These are phyloP conservation scores for Scheffersomyces quercinus DNA, from an alignment of 1,139 yeast species.

Conservation along the genomic window DNA sequence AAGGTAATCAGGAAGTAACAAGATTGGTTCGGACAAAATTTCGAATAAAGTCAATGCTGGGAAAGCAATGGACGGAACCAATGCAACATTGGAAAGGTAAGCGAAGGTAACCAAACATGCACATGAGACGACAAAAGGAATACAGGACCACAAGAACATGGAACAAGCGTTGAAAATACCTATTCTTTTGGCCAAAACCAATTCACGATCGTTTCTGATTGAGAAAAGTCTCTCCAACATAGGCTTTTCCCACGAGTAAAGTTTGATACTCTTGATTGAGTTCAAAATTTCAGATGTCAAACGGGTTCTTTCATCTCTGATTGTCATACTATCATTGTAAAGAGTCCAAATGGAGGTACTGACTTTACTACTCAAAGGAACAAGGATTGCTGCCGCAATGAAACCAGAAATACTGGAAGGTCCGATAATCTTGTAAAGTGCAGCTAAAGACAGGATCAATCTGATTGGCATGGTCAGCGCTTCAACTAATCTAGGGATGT, in stretches of 20 bases:
- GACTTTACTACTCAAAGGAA: conserved; percentile 35
- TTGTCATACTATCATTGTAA: conserved; percentile 27
- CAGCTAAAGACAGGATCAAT: conserved; percentile 26
- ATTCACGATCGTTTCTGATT: conserved; percentile 39
- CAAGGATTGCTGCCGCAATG: conserved; percentile 30
- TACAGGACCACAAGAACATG: conserved; percentile 36
- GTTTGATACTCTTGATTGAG: conserved; percentile 41
- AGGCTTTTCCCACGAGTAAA: conserved; percentile 44
- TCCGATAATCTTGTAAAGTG: conserved; percentile 33
- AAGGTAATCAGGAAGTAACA: conserved; percentile 33
- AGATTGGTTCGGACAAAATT: conserved; percentile 35
- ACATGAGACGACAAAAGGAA: conserved; percentile 39
- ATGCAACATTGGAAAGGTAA: conserved; percentile 20
- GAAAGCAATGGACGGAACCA: conserved; percentile 40
- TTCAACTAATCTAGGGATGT: conserved; percentile 26
- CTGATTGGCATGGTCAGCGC: conserved; percentile 32
- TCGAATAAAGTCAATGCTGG: conserved; percentile 42
- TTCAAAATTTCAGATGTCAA: conserved; percentile 41
- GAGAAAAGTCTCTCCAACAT: conserved; percentile 34
- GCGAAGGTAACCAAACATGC: conserved; percentile 33
- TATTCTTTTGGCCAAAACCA: conserved; percentile 26
- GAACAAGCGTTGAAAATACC: conserved; percentile 35
- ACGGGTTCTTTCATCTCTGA: conserved; percentile 38
- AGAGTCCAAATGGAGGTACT: conserved; percentile 28
- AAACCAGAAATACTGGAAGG: conserved; percentile 39